Conservation (phyloP, 208 protist species). For the Leishmania amazonensis region DNA sequence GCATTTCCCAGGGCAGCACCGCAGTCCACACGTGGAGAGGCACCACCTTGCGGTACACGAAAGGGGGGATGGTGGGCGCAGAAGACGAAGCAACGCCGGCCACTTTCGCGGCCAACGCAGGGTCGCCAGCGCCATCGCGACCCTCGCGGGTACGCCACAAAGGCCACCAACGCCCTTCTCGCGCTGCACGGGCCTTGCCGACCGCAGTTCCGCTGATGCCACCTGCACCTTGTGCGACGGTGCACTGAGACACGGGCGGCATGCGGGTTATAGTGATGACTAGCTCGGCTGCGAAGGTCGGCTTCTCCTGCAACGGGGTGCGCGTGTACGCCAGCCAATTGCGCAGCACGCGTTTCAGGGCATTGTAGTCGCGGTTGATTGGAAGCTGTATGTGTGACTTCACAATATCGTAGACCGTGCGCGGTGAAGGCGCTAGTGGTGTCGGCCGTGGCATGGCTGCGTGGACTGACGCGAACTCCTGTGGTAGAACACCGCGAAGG, state of each 20-base stretch:
- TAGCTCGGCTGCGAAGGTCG: slow-evolving; percentile 55
- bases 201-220: not conserved
- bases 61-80: not conserved
- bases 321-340: slow-evolving; percentile 72
- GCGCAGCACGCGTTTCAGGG: slow-evolving; percentile 62
- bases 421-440: not conserved
- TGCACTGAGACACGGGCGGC: not conserved
- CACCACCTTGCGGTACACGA: slow-evolving; percentile 38
- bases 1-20: slow-evolving; percentile 87
- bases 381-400: slow-evolving; percentile 61
- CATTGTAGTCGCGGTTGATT: slow-evolving; percentile 47
- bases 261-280: slow-evolving; percentile 41
- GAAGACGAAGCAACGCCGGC: not conserved
- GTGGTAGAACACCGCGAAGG: not conserved
- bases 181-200: not conserved
- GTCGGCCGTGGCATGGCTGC: not conserved
- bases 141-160: not conserved
- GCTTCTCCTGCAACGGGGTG: slow-evolving; percentile 59
- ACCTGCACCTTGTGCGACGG: not conserved
- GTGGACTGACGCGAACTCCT: not conserved
- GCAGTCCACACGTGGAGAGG: slow-evolving; percentile 79
- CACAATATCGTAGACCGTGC: slow-evolving; percentile 48
- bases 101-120: not conserved
- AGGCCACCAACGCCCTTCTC: slow-evolving; percentile 4
- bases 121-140: not conserved